A percentile compares a stretch with the other conserved stretches of the same genome.
Conservation (phyloP, 768 basidiomycete genomes). For the Suillus occidentalis region DNA sequence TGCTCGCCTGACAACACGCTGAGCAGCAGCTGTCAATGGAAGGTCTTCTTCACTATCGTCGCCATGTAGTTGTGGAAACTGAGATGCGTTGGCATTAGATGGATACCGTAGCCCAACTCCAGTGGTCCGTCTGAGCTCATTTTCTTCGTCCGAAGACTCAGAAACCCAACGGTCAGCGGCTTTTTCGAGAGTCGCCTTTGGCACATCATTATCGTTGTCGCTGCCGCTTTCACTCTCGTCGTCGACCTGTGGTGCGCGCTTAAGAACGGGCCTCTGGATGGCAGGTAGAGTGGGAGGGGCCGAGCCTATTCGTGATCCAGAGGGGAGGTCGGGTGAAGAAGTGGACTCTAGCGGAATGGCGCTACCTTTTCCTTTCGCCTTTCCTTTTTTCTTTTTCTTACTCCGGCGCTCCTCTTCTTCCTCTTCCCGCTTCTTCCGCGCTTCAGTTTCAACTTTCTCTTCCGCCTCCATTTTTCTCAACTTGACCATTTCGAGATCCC, state of each 20-base stretch:
- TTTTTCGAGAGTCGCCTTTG: constrained; percentile 24
- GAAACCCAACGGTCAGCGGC: constrained; percentile 42
- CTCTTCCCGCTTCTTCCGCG: constrained; percentile 44
- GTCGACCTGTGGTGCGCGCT: constrained; percentile 29
- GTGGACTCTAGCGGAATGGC: constrained; percentile 30
- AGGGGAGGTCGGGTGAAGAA: constrained; percentile 31
- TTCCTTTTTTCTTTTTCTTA: constrained; percentile 42
- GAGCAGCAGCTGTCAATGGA: constrained; percentile 67
- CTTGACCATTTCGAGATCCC: constrained; percentile 87
- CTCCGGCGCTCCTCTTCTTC: constrained; percentile 41
- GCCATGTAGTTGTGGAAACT: constrained; percentile 27
- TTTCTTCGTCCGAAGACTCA: constrained; percentile 62
- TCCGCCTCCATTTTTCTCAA: constrained; percentile 71
- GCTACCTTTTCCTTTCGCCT: constrained; percentile 49
- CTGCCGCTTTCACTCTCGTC: constrained; percentile 49
- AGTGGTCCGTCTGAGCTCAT: constrained; percentile 53
- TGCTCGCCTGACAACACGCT: constrained; percentile 51
- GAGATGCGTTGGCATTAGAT: constrained; percentile 23
- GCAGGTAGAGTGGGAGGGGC: constrained; percentile 34
- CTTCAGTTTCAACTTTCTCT: constrained; percentile 62
- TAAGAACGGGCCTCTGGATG: constrained; percentile 35
- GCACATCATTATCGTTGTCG: constrained; percentile 38
- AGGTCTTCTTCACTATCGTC: constrained; percentile 79
- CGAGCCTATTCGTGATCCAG: constrained; percentile 18
- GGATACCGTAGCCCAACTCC: constrained; percentile 58